These are phyloP conservation scores for Sordariomycetes sp. DNA, from an alignment of 2,329 filamentous ascomycete genomes.

Conservation along the genomic window DNA sequence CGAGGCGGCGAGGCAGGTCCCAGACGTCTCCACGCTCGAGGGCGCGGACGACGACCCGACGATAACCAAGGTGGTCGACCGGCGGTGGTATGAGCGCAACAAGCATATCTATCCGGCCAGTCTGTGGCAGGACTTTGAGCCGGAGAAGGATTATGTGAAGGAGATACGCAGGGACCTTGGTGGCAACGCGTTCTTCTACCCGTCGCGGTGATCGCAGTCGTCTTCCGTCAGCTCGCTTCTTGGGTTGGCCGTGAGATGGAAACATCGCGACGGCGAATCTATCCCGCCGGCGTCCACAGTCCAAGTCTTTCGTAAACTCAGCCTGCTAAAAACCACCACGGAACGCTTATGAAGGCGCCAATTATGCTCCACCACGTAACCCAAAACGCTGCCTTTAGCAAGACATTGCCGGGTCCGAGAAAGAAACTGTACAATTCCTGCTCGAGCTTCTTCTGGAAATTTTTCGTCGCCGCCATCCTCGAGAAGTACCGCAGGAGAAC, in stretches of 20 bases:
- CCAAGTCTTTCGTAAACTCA: background rate
- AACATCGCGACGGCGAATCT: background rate
- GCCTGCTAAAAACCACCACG: background rate
- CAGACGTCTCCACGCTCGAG: conserved; percentile 52
- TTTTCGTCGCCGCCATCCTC: background rate
- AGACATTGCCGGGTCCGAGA: background rate
- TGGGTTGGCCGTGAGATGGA: background rate
- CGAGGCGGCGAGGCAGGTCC: conserved; percentile 24
- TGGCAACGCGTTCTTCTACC: conserved; percentile 90
- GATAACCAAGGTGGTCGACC: conserved; percentile 87
- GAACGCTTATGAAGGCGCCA: background rate
- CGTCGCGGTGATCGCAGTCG: conserved; percentile 12
- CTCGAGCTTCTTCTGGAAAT: background rate
- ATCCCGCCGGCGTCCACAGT: background rate
- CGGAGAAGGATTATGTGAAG: conserved; percentile 72
- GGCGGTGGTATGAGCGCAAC: conserved; percentile 93
- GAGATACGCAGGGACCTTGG: conserved; percentile 73
- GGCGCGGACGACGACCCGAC: conserved; percentile 68
- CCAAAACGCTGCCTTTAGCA: conserved; percentile 2
- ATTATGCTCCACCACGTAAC: background rate
- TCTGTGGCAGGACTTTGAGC: conserved; percentile 90
- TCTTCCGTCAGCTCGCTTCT: background rate
- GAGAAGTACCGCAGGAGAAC: background rate
- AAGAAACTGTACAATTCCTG: conserved; percentile 2
- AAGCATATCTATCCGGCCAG: conserved; percentile 98